Percentiles rank a stretch among this genome's conserved stretches.
phyloP scores from a whole-genome alignment of 805 yeast genomes.

The Candida caryicola region DNA sequence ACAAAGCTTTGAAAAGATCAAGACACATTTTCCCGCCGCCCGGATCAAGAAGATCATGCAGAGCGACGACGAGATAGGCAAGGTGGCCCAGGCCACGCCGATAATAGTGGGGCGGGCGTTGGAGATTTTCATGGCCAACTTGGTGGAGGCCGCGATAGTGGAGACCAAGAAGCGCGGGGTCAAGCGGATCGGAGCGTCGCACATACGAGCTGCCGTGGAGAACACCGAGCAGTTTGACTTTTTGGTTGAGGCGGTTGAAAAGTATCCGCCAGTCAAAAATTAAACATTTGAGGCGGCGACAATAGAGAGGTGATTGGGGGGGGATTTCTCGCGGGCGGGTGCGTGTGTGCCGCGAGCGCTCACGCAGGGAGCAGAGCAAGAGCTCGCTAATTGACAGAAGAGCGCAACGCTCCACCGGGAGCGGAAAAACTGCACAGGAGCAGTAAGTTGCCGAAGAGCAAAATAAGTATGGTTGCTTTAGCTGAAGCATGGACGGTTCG shows the following conservation, averaged over 20 bases:
- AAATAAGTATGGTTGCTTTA: too few species aligned
- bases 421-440: too few species aligned
- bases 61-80: conserved; percentile 96
- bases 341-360: too few species aligned
- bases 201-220: conserved; percentile 79
- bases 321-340: too few species aligned
- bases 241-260: conserved; percentile 69
- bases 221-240: conserved; percentile 91
- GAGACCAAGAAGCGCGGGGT: conserved; percentile 75
- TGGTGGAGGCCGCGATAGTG: conserved; percentile 78
- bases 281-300: too few species aligned
- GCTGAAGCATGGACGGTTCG: too few species aligned
- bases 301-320: too few species aligned
- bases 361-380: too few species aligned
- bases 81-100: conserved; percentile 98
- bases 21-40: conserved; percentile 88
- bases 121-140: conserved; percentile 84
- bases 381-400: too few species aligned
- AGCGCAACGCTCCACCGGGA: too few species aligned
- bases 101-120: conserved; percentile 95
- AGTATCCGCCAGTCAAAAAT: conserved; percentile 48
- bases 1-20: conserved; percentile 48
- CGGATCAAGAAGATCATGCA: conserved; percentile 96
- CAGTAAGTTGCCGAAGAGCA: too few species aligned
- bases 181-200: conserved; percentile 78